These are phyloP conservation scores for Cytospora mali DNA, from an alignment of 2,329 filamentous ascomycete species.

Conservation along the genomic window DNA sequence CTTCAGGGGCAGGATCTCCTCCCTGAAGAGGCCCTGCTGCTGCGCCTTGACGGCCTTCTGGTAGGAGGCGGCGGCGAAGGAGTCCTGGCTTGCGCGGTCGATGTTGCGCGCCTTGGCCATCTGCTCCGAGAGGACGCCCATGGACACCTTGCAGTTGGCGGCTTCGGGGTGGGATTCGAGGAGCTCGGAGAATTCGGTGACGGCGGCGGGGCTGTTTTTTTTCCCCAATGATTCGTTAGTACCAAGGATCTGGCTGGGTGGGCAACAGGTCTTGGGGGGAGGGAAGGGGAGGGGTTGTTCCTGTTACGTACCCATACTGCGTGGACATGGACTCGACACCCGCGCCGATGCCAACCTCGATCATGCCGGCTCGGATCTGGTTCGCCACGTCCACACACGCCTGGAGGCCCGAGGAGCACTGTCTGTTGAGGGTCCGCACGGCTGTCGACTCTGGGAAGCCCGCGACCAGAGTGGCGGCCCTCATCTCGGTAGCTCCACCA, in stretches of 20 bases:
- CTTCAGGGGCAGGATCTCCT: constrained; percentile 85
- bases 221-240: neutral
- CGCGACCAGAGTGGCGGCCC: constrained; percentile 85
- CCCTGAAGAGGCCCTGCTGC: constrained; percentile 83
- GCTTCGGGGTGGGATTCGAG: constrained; percentile 80
- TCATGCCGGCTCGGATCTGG: constrained; percentile 88
- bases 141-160: constrained; percentile 96
- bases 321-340: constrained; percentile 96
- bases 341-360: constrained; percentile 90
- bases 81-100: constrained; percentile 74
- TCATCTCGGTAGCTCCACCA: constrained; percentile 95
- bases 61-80: constrained; percentile 93
- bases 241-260: neutral
- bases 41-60: constrained; percentile 87
- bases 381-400: constrained; percentile 94
- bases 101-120: constrained; percentile 89
- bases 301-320: constrained; percentile 76
- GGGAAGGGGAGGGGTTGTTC: neutral
- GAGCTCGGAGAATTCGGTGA: constrained; percentile 89
- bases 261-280: too few relatives aligned
- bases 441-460: constrained; percentile 85
- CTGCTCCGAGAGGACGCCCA: constrained; percentile 90
- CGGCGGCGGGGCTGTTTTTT: constrained; percentile 69
- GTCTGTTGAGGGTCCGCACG: constrained; percentile 88
- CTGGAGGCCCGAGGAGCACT: constrained; percentile 92